A percentile compares a stretch with the other conserved stretches of the same genome.
Evolutionary conservation across 2,329 filamentous ascomycete genomes (phyloP).

Genomic region (Colletotrichum sp.): DNA sequence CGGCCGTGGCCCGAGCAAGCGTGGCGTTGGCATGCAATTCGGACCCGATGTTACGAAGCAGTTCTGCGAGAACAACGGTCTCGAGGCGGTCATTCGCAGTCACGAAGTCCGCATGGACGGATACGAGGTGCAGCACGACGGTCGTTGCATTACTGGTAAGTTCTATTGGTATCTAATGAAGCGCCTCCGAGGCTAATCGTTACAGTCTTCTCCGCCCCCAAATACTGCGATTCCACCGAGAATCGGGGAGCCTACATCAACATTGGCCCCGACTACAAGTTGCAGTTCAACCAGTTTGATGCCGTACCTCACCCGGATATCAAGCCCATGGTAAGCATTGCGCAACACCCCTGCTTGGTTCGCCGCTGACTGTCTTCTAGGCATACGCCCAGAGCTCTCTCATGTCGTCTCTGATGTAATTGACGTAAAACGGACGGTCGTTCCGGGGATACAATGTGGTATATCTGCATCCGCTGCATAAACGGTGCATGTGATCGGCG

Average conservation of each 20-base stretch:
- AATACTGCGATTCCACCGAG: conserved; percentile 96
- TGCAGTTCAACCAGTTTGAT: conserved; percentile 91
- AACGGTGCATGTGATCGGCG: conserved; percentile 18
- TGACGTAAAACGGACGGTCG: neutral
- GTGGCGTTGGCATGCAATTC: conserved; percentile 95
- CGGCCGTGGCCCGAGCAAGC: conserved; percentile 92
- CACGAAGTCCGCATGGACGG: conserved; percentile 99
- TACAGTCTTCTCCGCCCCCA: conserved; percentile 92
- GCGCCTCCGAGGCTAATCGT: conserved; percentile 28
- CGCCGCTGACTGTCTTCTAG: conserved; percentile 45
- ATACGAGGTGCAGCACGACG: conserved; percentile 98
- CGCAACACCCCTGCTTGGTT: neutral
- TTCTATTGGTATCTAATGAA: conserved; percentile 9
- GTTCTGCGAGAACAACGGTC: conserved; percentile 95
- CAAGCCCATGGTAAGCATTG: conserved; percentile 76
- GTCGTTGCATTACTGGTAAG: conserved; percentile 89
- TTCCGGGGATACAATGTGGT: neutral
- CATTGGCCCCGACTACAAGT: conserved; percentile 88
- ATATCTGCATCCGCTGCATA: conserved; percentile 21
- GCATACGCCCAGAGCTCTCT: conserved; percentile 86
- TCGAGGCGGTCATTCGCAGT: conserved; percentile 94
- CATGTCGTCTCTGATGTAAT: conserved; percentile 75
- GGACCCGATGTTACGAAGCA: conserved; percentile 94
- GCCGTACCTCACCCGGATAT: conserved; percentile 96
- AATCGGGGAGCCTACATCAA: conserved; percentile 99